Conservation (phyloP, 208 protist genomes). For the Angomonas deanei region DNA sequence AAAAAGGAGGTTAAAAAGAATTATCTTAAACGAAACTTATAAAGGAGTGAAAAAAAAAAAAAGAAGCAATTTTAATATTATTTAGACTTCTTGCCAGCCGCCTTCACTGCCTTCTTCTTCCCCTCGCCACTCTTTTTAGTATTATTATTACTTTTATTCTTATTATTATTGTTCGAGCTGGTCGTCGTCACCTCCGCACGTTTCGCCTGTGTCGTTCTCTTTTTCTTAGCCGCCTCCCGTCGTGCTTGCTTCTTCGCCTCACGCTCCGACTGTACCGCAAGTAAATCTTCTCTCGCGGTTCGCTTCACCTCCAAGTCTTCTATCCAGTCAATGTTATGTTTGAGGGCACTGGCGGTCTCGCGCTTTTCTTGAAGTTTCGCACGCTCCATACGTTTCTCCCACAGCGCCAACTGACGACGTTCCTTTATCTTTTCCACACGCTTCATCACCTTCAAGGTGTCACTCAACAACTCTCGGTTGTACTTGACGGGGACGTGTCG, state of each 20-base stretch:
- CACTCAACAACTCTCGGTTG: slow-evolving; percentile 96
- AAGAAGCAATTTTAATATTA: not conserved
- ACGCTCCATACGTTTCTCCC: slow-evolving; percentile 87
- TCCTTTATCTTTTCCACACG: slow-evolving; percentile 95
- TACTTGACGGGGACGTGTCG: slow-evolving; percentile 98
- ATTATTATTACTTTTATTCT: too few relatives aligned
- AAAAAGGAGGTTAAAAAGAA: not conserved
- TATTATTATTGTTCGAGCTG: slow-evolving; percentile 40
- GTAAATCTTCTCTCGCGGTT: slow-evolving; percentile 71
- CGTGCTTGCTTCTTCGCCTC: slow-evolving; percentile 72
- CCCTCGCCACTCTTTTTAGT: too few relatives aligned
- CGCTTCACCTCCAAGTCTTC: slow-evolving; percentile 82
- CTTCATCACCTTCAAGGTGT: slow-evolving; percentile 97
- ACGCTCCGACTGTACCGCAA: slow-evolving; percentile 67
- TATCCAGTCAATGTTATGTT: slow-evolving; percentile 93
- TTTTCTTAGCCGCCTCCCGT: slow-evolving; percentile 66
- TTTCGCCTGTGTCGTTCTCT: slow-evolving; percentile 56
- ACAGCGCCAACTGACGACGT: slow-evolving; percentile 90
- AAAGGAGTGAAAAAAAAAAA: slow-evolving; percentile 8
- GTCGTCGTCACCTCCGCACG: slow-evolving; percentile 59
- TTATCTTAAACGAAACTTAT: not conserved
- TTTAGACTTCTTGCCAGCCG: not conserved
- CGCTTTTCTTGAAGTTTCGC: slow-evolving; percentile 68
- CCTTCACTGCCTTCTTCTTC: not conserved
- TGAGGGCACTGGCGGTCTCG: slow-evolving; percentile 78